Evolutionary conservation across 176 grass and related monocot species (phyloP).

Genomic region (Zoysia pacifica): DNA sequence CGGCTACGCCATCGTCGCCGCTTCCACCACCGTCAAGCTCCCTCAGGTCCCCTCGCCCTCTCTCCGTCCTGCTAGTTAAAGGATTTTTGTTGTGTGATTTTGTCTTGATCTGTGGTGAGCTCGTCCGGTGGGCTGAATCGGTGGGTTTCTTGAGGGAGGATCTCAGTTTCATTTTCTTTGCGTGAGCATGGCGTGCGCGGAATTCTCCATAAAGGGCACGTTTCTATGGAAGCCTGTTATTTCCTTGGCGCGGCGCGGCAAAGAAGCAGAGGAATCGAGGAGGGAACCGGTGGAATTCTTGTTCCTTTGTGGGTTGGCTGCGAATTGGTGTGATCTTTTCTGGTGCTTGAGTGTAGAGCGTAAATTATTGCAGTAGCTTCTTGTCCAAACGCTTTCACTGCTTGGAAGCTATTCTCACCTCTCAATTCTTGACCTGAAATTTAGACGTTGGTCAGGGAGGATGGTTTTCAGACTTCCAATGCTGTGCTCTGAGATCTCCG

Average conservation of each 20-base stretch:
- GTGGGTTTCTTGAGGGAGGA: background rate
- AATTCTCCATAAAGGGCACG: slow-evolving; percentile 19
- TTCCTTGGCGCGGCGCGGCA: slow-evolving; percentile 14
- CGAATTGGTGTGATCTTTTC: slow-evolving; percentile 28
- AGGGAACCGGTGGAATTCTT: slow-evolving; percentile 7
- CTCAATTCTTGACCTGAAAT: background rate
- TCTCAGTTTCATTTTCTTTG: slow-evolving; percentile 22
- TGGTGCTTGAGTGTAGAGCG: slow-evolving; percentile 27
- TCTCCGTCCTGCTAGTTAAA: background rate
- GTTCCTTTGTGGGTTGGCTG: slow-evolving; percentile 23
- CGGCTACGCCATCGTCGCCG: slow-evolving; percentile 89
- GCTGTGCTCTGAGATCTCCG: background rate
- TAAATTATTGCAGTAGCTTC: background rate
- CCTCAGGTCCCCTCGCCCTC: slow-evolving; percentile 59
- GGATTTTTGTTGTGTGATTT: background rate
- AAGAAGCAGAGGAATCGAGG: slow-evolving; percentile 7
- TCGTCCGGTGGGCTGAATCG: background rate
- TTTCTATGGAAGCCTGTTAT: background rate
- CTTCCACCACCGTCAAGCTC: slow-evolving; percentile 95
- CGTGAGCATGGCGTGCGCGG: slow-evolving; percentile 35
- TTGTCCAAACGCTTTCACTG: slow-evolving; percentile 14
- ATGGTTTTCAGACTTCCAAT: slow-evolving; percentile 18
- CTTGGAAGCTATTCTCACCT: slow-evolving; percentile 17
- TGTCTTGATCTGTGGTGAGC: slow-evolving; percentile 35
- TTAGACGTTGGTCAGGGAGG: background rate